Base-by-base conservation (phyloP, 768 basidiomycete genomes). In the Collybiopsis confluens region DNA sequence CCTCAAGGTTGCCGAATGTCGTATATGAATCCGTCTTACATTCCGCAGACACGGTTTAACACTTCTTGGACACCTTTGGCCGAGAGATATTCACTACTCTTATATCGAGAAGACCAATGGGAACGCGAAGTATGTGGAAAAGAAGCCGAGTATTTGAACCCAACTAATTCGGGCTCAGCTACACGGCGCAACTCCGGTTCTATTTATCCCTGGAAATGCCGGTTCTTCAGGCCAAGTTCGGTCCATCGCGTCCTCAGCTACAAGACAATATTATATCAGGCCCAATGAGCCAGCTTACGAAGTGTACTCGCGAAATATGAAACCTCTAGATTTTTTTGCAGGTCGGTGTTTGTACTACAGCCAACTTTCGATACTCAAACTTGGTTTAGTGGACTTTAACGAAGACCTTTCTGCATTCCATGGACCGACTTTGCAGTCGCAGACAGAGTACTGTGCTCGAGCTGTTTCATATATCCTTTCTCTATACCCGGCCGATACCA, bases 181-280 rank as follows among this genome's bases (percentile, higher is more conserved):
- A 41, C 55, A 59, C 35, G 51, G 58, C 36, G 55, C 92, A 36
- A 64, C 80, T 16, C 97, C 97, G n/a, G 92, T 96, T 26, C 75
- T 99, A 26, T 99, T 98, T 72, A 88, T 98, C 40, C 97, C 97
- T 1, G 97, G 97, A 7, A 98, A 98, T 66, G 96, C 96, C 21
- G 97, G 97, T 4, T 95, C 92, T 2, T 94, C 89, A 30, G 86
- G 83, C 59, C 97, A 98, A 75, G 89, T 91, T 44, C 85, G 97
- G 58, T 95, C 92, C 11, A 93, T 98, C 60, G 96, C 96, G 3
- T 93, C 92, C 11, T 94, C 92, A 9, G 91, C 93, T 4, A 73
- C 88, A 0, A 77, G 90, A 47, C 92, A 95, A 60, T 94, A 81
- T 64, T 91, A 81, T 63, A 70, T 77, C 13, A 74, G 78, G 23